A percentile compares a stretch with the other conserved stretches of the same genome.
These are phyloP conservation scores for Leishmania turanica DNA, from an alignment of 208 protist species.

Conservation along the genomic window DNA sequence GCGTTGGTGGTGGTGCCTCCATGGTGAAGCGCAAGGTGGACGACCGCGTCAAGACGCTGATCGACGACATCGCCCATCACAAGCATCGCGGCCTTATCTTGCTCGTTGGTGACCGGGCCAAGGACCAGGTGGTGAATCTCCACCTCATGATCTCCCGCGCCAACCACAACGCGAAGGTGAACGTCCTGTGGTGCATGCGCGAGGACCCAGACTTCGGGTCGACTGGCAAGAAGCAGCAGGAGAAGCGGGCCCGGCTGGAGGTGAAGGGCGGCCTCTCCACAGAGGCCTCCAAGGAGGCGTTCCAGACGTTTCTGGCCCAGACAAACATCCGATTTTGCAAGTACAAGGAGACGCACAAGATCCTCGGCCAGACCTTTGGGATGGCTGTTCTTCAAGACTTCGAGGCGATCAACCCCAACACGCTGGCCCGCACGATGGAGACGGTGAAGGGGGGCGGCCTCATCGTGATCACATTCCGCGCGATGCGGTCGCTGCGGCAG, in stretches of 20 bases:
- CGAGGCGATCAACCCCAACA: constrained; percentile 99
- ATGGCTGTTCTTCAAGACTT: constrained; percentile 99
- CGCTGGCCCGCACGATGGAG: constrained; percentile 99
- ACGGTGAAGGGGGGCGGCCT: constrained; percentile 99
- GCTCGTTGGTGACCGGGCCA: constrained; percentile 98
- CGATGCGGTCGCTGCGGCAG: constrained; percentile 96
- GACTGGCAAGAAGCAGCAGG: constrained; percentile 93
- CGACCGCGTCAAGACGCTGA: constrained; percentile 94
- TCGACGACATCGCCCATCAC: constrained; percentile 97
- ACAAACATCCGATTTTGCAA: constrained; percentile 99
- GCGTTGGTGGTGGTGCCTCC: constrained; percentile 25
- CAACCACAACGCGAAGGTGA: constrained; percentile 95
- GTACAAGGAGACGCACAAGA: constrained; percentile 99
- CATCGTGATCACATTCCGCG: constrained; percentile 98
- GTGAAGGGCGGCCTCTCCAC: constrained; percentile 94
- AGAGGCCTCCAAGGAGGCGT: constrained; percentile 96
- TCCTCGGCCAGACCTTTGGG: constrained; percentile 99
- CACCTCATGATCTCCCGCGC: constrained; percentile 99
- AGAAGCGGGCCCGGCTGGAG: constrained; percentile 95
- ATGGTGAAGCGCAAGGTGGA: constrained; percentile 94
- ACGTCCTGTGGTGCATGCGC: constrained; percentile 99
- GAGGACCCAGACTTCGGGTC: constrained; percentile 98
- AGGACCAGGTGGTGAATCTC: constrained; percentile 98
- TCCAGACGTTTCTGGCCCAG: constrained; percentile 98
- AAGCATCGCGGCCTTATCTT: constrained; percentile 98